Base-by-base conservation (phyloP, 306 rosid genomes). In the Quercus glauca region DNA sequence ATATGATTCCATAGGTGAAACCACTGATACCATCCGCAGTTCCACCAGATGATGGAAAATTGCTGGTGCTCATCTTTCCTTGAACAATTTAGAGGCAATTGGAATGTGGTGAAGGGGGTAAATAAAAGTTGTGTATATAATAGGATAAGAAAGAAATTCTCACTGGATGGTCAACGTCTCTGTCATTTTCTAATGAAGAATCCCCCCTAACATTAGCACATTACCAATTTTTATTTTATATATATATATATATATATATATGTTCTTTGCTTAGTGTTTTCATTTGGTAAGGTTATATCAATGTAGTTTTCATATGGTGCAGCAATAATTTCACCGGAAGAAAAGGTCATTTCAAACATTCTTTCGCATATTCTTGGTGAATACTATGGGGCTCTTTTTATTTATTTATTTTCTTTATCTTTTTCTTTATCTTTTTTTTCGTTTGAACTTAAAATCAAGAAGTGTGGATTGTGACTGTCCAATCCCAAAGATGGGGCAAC, bases 1-100 rank as follows among this genome's bases (percentile, higher is more conserved):
- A 77, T 9, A 25, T 55, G 75, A 82, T 0, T 21, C 61, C 53
- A 45, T 77, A 74, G 71, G 71, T 31, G 69, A 77, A 45, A 8
- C 73, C 79, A 63, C 25, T 28, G 0, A 31, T 17, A 14, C 23
- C 4, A 17, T 29, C 21, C 11, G 43, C 11, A 29, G 23, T 3
- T 17, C 6, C 4, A 65, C 5, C 5, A 3, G 20, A 15, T 13
- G 11, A 3, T 13, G 4, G 18, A 3, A 13, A 4, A 13, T 41
- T 17, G 45, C 43, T 11, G 35, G 35, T 31, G 49, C 7, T 12
- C 71, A 31, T 29, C 23, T 2, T 65, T 65, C 14, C 5, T 31
- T 17, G 19, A 23, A 65, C 10, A 63, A 63, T 26, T 15, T 5
- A 65, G 23, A 18, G 23, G 37, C 35, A 1, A 4, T 18, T 15